Percentiles rank a stretch among this genome's conserved stretches.
Conservation (phyloP, 2,329 filamentous ascomycete species). For the Fusarium sp. region DNA sequence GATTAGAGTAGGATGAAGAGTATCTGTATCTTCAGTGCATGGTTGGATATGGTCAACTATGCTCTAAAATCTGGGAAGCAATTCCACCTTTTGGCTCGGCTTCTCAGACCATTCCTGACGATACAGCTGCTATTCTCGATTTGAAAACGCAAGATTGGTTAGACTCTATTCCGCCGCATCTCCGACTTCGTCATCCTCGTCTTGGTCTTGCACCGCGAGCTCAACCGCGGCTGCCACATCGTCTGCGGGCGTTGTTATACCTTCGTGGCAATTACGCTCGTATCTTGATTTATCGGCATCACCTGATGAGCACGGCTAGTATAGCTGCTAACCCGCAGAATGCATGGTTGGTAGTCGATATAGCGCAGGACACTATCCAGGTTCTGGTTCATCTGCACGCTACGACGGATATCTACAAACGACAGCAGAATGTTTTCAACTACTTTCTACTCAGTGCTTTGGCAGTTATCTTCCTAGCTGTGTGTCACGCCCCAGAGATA, state of each 20-base stretch:
- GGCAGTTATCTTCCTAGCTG: slow-evolving; percentile 48
- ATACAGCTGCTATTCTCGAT: slow-evolving; percentile 53
- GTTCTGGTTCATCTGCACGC: slow-evolving; percentile 41
- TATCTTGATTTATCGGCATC: slow-evolving; percentile 55
- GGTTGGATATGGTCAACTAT: slow-evolving; percentile 57
- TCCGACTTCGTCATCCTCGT: slow-evolving; percentile 50
- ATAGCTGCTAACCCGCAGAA: slow-evolving; percentile 48
- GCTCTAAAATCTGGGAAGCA: slow-evolving; percentile 57
- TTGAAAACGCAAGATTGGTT: slow-evolving; percentile 56
- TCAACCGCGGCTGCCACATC: slow-evolving; percentile 50
- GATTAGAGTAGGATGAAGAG: slow-evolving; percentile 38
- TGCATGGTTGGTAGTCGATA: slow-evolving; percentile 51
- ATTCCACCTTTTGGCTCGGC: slow-evolving; percentile 50
- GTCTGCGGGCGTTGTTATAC: slow-evolving; percentile 54
- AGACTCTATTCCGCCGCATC: slow-evolving; percentile 53
- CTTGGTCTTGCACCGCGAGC: slow-evolving; percentile 45
- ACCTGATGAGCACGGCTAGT: slow-evolving; percentile 50
- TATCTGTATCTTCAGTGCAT: slow-evolving; percentile 56
- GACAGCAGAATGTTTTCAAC: slow-evolving; percentile 43
- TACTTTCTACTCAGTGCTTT: slow-evolving; percentile 44
- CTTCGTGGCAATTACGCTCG: slow-evolving; percentile 57
- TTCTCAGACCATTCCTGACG: slow-evolving; percentile 48
- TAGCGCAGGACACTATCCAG: slow-evolving; percentile 43
- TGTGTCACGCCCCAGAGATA: slow-evolving; percentile 53
- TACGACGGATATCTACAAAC: slow-evolving; percentile 42